Conservation (phyloP, 2,329 filamentous ascomycete genomes). For the Aspergillus alliaceus region DNA sequence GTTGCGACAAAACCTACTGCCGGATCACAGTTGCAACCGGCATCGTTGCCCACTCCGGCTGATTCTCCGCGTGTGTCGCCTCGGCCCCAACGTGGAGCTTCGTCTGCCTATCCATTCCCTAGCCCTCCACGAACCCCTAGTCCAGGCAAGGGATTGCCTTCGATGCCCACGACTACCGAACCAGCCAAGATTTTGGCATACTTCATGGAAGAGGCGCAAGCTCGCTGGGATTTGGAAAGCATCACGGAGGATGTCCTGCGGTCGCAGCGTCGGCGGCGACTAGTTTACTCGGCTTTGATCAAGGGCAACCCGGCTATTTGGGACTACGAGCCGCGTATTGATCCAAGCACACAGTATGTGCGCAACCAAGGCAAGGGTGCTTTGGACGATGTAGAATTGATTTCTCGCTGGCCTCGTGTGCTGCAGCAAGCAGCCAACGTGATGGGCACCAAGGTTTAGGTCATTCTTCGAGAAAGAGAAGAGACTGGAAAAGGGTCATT, state of each 20-base stretch:
- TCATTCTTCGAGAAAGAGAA: neutral
- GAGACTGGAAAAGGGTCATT: neutral
- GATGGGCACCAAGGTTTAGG: constrained; percentile 12
- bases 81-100: constrained; percentile 21
- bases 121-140: constrained; percentile 43
- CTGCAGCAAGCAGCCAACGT: constrained; percentile 33
- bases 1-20: constrained; percentile 42
- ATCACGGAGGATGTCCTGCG: constrained; percentile 74
- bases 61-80: constrained; percentile 32
- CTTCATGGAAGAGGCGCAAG: constrained; percentile 71
- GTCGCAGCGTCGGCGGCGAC: constrained; percentile 74
- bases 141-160: constrained; percentile 32
- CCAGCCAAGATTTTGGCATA: constrained; percentile 54
- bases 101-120: constrained; percentile 31
- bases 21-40: constrained; percentile 13
- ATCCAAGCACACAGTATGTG: constrained; percentile 66
- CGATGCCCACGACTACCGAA: constrained; percentile 34
- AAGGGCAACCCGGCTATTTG: constrained; percentile 75
- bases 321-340: constrained; percentile 73
- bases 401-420: constrained; percentile 44
- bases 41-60: constrained; percentile 32
- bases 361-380: constrained; percentile 53
- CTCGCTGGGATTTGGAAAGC: constrained; percentile 76
- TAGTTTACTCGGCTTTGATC: constrained; percentile 79
- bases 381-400: constrained; percentile 42